Conservation (phyloP, 306 rosid species). For the Styphnolobium japonicum region DNA sequence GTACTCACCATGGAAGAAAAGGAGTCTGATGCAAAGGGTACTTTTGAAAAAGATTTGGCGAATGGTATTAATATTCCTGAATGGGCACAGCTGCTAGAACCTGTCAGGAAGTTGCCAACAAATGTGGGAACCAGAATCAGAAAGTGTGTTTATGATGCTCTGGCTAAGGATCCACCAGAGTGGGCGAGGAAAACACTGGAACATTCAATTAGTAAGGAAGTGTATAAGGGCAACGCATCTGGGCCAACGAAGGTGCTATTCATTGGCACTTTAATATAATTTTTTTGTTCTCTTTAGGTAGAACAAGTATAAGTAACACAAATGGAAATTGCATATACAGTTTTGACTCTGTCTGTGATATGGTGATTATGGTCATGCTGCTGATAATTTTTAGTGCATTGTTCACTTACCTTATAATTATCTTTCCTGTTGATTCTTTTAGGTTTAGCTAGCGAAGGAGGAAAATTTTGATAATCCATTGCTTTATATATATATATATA, state of each 20-base stretch:
- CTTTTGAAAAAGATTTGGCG: slow-evolving; percentile 45
- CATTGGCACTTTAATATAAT: not conserved
- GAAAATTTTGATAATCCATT: not conserved
- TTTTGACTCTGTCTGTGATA: not conserved
- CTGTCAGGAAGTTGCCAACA: slow-evolving; percentile 94
- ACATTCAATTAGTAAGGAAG: slow-evolving; percentile 94
- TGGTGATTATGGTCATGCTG: not conserved
- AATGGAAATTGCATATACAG: not conserved
- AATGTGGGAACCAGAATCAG: slow-evolving; percentile 98
- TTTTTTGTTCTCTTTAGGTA: not conserved
- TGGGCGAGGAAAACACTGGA: slow-evolving; percentile 84
- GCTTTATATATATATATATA: not conserved
- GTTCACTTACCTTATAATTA: not conserved
- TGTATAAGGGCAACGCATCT: slow-evolving; percentile 98
- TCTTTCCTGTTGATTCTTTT: too few species aligned
- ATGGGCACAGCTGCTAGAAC: slow-evolving; percentile 91
- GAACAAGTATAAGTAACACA: not conserved
- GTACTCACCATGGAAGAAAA: slow-evolving; percentile 80
- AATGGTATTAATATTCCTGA: slow-evolving; percentile 68
- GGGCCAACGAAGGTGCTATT: slow-evolving; percentile 95
- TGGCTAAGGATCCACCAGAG: slow-evolving; percentile 80
- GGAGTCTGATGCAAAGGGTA: slow-evolving; percentile 52
- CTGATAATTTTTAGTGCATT: not conserved
- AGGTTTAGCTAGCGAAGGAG: not conserved
- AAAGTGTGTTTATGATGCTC: slow-evolving; percentile 87